Conservation (phyloP, 768 basidiomycete genomes). For the Phylloporus arenicola region DNA sequence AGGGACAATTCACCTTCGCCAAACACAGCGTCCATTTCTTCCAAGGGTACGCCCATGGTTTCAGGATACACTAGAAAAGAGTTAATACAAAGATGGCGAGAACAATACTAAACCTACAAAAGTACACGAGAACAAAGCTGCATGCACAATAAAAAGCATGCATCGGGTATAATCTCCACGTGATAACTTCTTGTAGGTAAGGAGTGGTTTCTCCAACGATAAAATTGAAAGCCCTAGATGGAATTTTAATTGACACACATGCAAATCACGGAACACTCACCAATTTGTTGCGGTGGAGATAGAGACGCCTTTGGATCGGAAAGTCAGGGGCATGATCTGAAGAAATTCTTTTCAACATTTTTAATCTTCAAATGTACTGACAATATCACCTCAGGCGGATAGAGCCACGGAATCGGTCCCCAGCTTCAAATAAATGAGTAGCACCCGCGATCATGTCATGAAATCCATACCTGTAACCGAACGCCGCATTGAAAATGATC, state of each 20-base stretch:
- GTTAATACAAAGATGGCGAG: conserved; percentile 6
- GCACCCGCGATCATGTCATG: neutral
- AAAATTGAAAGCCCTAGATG: conserved; percentile 70
- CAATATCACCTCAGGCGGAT: conserved; percentile 69
- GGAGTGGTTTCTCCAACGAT: conserved; percentile 87
- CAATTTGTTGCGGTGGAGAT: conserved; percentile 87
- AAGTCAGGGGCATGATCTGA: conserved; percentile 82
- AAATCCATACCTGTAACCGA: conserved; percentile 67
- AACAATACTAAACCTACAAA: conserved; percentile 45
- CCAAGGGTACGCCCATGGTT: conserved; percentile 80
- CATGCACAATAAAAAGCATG: conserved; percentile 88
- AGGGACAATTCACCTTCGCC: conserved; percentile 59
- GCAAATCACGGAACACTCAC: conserved; percentile 15
- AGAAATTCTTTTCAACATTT: conserved; percentile 2
- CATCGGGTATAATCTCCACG: conserved; percentile 93
- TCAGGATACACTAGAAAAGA: conserved; percentile 66
- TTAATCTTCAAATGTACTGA: neutral
- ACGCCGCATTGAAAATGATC: conserved; percentile 89
- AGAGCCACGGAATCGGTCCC: conserved; percentile 87
- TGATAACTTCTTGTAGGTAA: conserved; percentile 77
- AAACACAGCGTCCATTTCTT: conserved; percentile 89
- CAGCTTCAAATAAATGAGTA: conserved; percentile 38
- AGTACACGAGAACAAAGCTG: conserved; percentile 82
- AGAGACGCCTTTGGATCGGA: conserved; percentile 94
- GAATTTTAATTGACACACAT: conserved; percentile 9